Base-by-base conservation (phyloP, 225 moss, liverwort and hornwort species). In the Physcomitrium patens region DNA sequence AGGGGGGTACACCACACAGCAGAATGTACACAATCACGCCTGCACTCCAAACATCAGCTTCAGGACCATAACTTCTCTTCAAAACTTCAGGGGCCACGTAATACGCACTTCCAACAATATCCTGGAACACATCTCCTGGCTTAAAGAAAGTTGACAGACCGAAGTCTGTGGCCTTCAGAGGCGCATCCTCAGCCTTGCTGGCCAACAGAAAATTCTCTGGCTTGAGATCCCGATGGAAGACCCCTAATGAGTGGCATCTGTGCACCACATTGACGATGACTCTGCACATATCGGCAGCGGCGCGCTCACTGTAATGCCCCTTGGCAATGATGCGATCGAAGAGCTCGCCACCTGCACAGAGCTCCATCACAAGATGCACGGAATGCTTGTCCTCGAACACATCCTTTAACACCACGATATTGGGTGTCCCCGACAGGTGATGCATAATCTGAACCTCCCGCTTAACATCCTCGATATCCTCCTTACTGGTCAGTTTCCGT, bases 381-480 rank as follows among this genome's bases (percentile, higher is more conserved):
- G 7, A 68, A 27, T 81, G 76, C 78, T 84, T 87, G 65, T 87
- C 86, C 78, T 87, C 86, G 17, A 77, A 87, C 47, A 83, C 86
- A 14, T 74, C 81, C 76, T 67, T 84, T 43, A 87, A 37, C 46
- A 84, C 84, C 45, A 87, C 86, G 37, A 87, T 81, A 65, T 84
- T 87, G 13, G 84, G 80, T 12, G 77, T 83, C 55, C 86, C 86
- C 6, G 72, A 72, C 31, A 87, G 56, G 16, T 76, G 84, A 69
- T 87, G 86, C 86, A 87, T 87, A 46, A 87, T 87, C 37, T 81
- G 84, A 3, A 87, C 86, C 70, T 87, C 86, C 26, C 86, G 80
- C 73, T 78, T 80, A 3, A 84, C 86, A 52, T 87, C 86, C 48
- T 87, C 86, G 16, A 84, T 70, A 31, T 87, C 86, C 0, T 87